phyloP scores from a whole-genome alignment of 2,329 filamentous ascomycete species.

The Colletotrichum sp. region DNA sequence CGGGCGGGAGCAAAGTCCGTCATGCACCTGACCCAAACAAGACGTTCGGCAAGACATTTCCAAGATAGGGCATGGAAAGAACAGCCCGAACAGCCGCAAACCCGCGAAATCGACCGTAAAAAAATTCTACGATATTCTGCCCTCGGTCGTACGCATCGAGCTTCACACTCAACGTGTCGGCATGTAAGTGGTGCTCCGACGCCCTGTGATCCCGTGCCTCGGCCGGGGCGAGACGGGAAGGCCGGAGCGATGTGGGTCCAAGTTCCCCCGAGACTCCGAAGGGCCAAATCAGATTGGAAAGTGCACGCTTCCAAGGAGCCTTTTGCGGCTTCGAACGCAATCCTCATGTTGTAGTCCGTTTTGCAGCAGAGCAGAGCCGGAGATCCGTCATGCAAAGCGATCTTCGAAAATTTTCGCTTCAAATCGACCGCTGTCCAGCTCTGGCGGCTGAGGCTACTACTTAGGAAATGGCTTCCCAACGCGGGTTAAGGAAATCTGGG shows the following conservation, averaged over 20 bases:
- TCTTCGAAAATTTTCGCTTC: not conserved
- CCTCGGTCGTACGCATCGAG: accelerated
- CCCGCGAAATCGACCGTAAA: not conserved
- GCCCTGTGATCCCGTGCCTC: not conserved
- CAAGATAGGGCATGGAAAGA: accelerated
- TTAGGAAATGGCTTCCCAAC: too few relatives aligned
- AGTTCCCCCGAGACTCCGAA: not conserved
- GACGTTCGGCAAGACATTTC: not conserved
- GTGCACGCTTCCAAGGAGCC: not conserved
- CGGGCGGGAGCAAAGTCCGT: not conserved
- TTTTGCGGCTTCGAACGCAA: not conserved
- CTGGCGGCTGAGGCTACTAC: not conserved
- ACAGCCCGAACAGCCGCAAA: not conserved
- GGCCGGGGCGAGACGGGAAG: not conserved
- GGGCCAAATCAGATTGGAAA: not conserved
- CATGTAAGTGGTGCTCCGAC: not conserved
- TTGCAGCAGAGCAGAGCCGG: accelerated
- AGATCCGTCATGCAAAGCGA: not conserved
- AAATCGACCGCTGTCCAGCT: not conserved
- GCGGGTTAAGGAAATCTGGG: accelerated
- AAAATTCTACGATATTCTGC: not conserved
- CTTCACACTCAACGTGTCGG: not conserved
- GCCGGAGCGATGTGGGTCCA: not conserved
- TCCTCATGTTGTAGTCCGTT: not conserved
- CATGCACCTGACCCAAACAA: not conserved